Evolutionary conservation across 2,329 filamentous ascomycete species (phyloP).

Genomic region (Penicillium oxalicum): DNA sequence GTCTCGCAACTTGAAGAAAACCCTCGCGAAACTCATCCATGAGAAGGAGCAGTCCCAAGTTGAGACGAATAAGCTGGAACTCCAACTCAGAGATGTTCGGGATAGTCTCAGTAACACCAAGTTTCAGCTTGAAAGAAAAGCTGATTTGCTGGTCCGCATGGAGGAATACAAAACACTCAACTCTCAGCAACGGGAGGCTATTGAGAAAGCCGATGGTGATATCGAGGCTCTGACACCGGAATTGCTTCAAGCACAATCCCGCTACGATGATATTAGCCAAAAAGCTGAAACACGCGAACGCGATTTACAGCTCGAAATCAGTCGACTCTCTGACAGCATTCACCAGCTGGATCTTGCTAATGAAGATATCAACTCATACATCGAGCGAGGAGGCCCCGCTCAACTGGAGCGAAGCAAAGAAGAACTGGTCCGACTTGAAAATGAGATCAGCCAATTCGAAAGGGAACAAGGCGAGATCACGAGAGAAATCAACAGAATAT

Average conservation of each 20-base stretch:
- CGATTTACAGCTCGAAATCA: slow-evolving; percentile 63
- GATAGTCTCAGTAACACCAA: slow-evolving; percentile 65
- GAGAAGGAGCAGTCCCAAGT: slow-evolving; percentile 68
- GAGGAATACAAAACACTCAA: slow-evolving; percentile 66
- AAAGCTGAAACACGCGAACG: slow-evolving; percentile 68
- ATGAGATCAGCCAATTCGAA: slow-evolving; percentile 60
- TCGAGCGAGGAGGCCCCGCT: slow-evolving; percentile 65
- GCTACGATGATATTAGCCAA: slow-evolving; percentile 69
- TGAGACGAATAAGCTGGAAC: slow-evolving; percentile 63
- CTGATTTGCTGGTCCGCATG: slow-evolving; percentile 63
- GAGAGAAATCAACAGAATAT: slow-evolving; percentile 67
- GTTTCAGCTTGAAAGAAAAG: slow-evolving; percentile 76
- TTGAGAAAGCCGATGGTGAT: slow-evolving; percentile 65
- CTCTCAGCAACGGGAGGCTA: slow-evolving; percentile 60
- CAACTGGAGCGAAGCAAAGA: slow-evolving; percentile 64
- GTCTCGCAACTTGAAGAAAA: slow-evolving; percentile 57
- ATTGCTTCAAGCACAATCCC: slow-evolving; percentile 67
- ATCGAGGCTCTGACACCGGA: slow-evolving; percentile 69
- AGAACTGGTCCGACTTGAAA: slow-evolving; percentile 63
- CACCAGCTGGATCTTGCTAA: slow-evolving; percentile 71
- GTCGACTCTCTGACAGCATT: slow-evolving; percentile 65
- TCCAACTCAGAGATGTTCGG: slow-evolving; percentile 68
- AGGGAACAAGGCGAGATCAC: slow-evolving; percentile 62
- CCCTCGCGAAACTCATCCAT: slow-evolving; percentile 58
- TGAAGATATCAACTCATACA: slow-evolving; percentile 71